Conservation (phyloP, 768 basidiomycete genomes). For the Trametopsis cervina region DNA sequence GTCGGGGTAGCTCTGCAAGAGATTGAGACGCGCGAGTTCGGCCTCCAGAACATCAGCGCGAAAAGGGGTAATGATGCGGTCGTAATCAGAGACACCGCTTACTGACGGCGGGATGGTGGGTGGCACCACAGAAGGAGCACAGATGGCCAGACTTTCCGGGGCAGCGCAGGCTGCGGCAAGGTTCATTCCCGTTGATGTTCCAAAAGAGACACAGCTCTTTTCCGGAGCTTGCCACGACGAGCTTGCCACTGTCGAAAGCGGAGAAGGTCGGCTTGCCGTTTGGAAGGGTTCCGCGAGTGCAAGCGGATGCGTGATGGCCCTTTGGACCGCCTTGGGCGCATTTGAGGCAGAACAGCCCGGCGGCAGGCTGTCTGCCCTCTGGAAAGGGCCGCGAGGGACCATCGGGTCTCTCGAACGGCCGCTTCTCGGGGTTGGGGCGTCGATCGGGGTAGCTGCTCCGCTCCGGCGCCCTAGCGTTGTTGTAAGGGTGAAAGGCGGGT, state of each 20-base stretch:
- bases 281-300: not conserved
- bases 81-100: constrained; percentile 9
- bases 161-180: not conserved
- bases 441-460: not conserved
- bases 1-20: constrained; percentile 1
- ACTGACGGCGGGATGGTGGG: constrained; percentile 8
- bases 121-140: constrained; percentile 12
- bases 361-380: not conserved
- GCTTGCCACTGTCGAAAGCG: not conserved
- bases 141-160: not conserved
- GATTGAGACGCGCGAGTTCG: not conserved
- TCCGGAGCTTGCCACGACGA: not conserved
- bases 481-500: not conserved
- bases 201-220: not conserved
- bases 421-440: not conserved
- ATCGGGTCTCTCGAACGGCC: not conserved
- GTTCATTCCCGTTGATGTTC: not conserved
- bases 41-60: not conserved
- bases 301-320: not conserved
- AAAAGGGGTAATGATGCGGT: constrained; percentile 2
- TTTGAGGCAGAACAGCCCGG: not conserved
- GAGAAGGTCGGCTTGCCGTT: not conserved
- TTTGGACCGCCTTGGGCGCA: not conserved
- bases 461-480: too few relatives aligned
- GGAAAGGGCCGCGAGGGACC: not conserved